Evolutionary conservation across 1,139 yeast species (phyloP).

Genomic region (Yamadazyma blattariae): DNA sequence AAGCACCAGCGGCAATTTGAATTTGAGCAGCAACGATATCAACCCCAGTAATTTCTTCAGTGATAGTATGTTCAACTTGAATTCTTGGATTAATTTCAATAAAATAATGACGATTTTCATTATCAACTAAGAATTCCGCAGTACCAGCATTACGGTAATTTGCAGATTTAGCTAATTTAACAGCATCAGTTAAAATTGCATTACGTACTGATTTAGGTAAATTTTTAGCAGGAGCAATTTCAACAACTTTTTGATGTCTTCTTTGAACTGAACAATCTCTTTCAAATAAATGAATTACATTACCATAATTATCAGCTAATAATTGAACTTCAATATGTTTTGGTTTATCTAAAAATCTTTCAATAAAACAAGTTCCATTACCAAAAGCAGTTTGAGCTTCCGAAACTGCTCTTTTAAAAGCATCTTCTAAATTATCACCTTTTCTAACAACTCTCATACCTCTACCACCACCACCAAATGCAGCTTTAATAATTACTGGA

Average conservation of each 20-base stretch:
- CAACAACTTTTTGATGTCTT: slow-evolving; percentile 98
- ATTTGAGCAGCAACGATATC: slow-evolving; percentile 98
- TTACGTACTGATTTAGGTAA: slow-evolving; percentile 80
- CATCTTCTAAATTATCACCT: slow-evolving; percentile 91
- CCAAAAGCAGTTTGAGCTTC: slow-evolving; percentile 96
- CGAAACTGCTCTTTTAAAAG: slow-evolving; percentile 88
- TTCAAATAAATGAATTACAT: slow-evolving; percentile 92
- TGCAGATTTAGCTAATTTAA: slow-evolving; percentile 81
- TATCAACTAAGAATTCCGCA: slow-evolving; percentile 94
- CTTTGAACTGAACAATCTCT: slow-evolving; percentile 99
- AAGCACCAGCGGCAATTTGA: slow-evolving; percentile 98
- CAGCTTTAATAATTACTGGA: slow-evolving; percentile 98
- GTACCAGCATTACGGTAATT: slow-evolving; percentile 98
- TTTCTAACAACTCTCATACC: slow-evolving; percentile 99
- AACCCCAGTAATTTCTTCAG: slow-evolving; percentile 98
- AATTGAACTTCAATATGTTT: slow-evolving; percentile 98
- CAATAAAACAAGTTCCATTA: slow-evolving; percentile 97
- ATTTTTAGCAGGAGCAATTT: slow-evolving; percentile 98
- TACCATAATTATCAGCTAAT: slow-evolving; percentile 91
- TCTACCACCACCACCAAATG: slow-evolving; percentile 99
- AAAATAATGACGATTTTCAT: slow-evolving; percentile 92
- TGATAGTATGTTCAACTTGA: slow-evolving; percentile 97
- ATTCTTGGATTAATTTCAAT: slow-evolving; percentile 98
- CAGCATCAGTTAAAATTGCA: slow-evolving; percentile 92
- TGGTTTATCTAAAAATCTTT: slow-evolving; percentile 91